Conservation (phyloP, 2,329 filamentous ascomycete species). For the Reticulascus tulasneorum region DNA sequence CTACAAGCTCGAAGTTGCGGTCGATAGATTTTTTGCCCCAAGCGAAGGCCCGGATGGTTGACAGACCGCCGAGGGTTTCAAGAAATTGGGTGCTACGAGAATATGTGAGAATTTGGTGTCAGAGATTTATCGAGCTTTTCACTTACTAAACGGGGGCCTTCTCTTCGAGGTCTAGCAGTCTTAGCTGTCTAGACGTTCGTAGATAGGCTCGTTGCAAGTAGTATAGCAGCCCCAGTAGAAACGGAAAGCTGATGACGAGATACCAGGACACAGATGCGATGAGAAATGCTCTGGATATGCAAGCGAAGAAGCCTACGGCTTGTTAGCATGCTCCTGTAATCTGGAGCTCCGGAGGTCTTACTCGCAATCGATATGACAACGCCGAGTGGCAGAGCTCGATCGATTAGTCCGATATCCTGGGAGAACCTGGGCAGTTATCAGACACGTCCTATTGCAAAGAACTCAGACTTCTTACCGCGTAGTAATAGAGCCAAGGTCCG, state of each 20-base stretch:
- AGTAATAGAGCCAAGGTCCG: constrained; percentile 19
- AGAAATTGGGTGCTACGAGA: constrained; percentile 28
- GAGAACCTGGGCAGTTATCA: constrained; percentile 17
- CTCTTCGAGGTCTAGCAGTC: constrained; percentile 37
- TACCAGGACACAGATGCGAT: constrained; percentile 36
- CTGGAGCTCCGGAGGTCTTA: background rate
- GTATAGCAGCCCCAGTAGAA: constrained; percentile 22
- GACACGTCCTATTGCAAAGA: no score
- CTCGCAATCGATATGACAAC: constrained; percentile 16
- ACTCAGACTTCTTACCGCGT: constrained; percentile 15
- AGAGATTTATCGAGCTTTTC: constrained; percentile 11
- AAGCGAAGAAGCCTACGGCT: constrained; percentile 13
- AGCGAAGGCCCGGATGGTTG: constrained; percentile 51
- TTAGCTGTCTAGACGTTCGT: constrained; percentile 37
- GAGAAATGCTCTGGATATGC: constrained; percentile 33
- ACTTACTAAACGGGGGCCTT: constrained; percentile 35
- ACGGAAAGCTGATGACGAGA: constrained; percentile 30
- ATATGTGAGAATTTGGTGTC: background rate
- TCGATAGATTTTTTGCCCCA: constrained; percentile 41
- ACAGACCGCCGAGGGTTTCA: constrained; percentile 43
- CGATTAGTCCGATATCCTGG: constrained; percentile 21
- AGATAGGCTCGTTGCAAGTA: constrained; percentile 35
- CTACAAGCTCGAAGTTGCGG: constrained; percentile 43
- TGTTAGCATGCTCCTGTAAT: background rate
- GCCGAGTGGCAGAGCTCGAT: constrained; percentile 18